Evolutionary conservation across 1,284 basidiomycete species (phyloP), one percentile per base, ranked within the genome.

Genomic region (Thecaphora thlaspeos): DNA sequence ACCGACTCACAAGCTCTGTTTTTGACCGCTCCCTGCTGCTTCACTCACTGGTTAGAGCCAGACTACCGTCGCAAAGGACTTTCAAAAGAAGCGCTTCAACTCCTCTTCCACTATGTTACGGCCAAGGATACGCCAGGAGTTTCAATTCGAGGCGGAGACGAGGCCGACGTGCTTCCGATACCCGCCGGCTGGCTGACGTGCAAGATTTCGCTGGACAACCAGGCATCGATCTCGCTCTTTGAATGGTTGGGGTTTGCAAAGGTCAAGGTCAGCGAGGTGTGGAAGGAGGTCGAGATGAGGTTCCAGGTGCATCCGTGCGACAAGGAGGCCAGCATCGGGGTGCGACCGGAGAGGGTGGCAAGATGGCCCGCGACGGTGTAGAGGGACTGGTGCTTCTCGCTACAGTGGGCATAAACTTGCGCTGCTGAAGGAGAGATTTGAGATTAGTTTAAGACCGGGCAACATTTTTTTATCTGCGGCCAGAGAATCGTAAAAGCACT

Each of bases 31-130:
- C n/a, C n/a, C n/a, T n/a, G n/a, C n/a, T n/a, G n/a, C n/a, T n/a
- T n/a, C n/a, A n/a, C n/a, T n/a, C n/a, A n/a, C n/a, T n/a, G n/a
- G n/a, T n/a, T n/a, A 88, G 88, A 89, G 56, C 80, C 80, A 18
- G 73, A 82, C 84, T 30, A 60, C 46, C 65, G 80, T 5, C 82
- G 89, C 9, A 83, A 82, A 70, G 89, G 90, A 4, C 78, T 85
- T 9, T 80, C 77, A 1, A 32, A 46, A 8, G 77, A 79, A 48
- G 76, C 80, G 0, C 51, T 81, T 4, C 51, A 62, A 21, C 57
- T 75, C 23, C 61, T 79, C 44, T 48, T 79, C 10, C 43, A 71
- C 17, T 80, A 77, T 55, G 63, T 73, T 17, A 68, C 73, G 42
- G 38, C 89, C 42, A 41, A 45, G 47, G 56, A 41, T 19, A n/a